These are phyloP conservation scores for Kluyveromyces dobzhanskii DNA, from an alignment of 805 yeast species.

Conservation along the genomic window DNA sequence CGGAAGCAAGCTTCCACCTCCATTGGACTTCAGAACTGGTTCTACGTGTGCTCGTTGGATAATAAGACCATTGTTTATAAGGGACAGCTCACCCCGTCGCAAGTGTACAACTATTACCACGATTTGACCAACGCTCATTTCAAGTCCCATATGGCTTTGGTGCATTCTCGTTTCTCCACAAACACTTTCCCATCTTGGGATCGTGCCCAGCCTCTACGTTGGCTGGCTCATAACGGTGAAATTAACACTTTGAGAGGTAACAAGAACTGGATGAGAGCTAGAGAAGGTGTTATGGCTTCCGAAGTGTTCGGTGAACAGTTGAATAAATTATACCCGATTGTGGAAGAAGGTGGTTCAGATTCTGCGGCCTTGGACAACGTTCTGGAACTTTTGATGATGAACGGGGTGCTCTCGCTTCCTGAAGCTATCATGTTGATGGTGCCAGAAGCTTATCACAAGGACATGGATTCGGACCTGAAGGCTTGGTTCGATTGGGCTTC, in stretches of 20 bases:
- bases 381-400: constrained; percentile 80
- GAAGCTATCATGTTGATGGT: constrained; percentile 96
- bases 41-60: constrained; percentile 88
- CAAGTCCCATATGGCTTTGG: constrained; percentile 92
- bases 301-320: constrained; percentile 82
- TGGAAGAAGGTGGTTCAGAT: constrained; percentile 98
- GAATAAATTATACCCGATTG: constrained; percentile 86
- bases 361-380: constrained; percentile 98
- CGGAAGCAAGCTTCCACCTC: constrained; percentile 86
- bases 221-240: constrained; percentile 99
- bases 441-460: constrained; percentile 98
- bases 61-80: constrained; percentile 89
- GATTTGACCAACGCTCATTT: constrained; percentile 86
- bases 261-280: constrained; percentile 98
- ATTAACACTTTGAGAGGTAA: constrained; percentile 95
- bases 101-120: constrained; percentile 89
- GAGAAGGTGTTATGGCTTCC: constrained; percentile 94
- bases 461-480: constrained; percentile 86
- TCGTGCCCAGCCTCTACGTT: constrained; percentile 94
- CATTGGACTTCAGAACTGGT: constrained; percentile 94
- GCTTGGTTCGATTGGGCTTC: constrained; percentile 99
- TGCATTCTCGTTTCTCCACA: constrained; percentile 95
- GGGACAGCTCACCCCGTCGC: constrained; percentile 95
- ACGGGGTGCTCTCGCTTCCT: constrained; percentile 86
- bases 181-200: constrained; percentile 99